phyloP scores from a whole-genome alignment of 2,329 filamentous ascomycete genomes.

The Beauveria bassiana region DNA sequence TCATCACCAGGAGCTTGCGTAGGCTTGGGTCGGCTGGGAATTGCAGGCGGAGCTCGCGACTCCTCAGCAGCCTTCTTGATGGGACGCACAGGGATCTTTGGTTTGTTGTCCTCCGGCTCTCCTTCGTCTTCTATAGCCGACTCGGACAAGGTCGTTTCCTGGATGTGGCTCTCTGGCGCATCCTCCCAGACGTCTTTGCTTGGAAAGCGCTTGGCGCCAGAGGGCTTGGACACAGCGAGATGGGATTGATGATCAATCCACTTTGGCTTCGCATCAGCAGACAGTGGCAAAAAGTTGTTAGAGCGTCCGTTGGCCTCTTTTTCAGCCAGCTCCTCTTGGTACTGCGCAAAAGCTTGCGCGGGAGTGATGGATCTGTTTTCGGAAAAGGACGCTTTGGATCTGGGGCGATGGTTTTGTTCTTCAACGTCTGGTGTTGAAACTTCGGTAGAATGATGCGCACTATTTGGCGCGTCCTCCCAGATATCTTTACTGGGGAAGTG shows the following conservation, averaged over 20 bases:
- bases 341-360: slow-evolving; percentile 57
- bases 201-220: slow-evolving; percentile 66
- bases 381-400: slow-evolving; percentile 19
- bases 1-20: slow-evolving; percentile 33
- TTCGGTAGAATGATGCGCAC: slow-evolving; percentile 68
- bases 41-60: slow-evolving; percentile 27
- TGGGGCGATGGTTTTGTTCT: slow-evolving; percentile 32
- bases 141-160: slow-evolving; percentile 63
- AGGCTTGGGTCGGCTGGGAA: slow-evolving; percentile 49
- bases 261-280: slow-evolving; percentile 26
- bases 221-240: slow-evolving; percentile 44
- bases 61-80: slow-evolving; percentile 33
- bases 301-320: slow-evolving; percentile 19
- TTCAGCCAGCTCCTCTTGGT: slow-evolving; percentile 44
- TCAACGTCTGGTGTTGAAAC: slow-evolving; percentile 66
- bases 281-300: slow-evolving; percentile 22
- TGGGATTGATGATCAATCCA: slow-evolving; percentile 42
- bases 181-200: slow-evolving; percentile 96
- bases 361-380: slow-evolving; percentile 43
- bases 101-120: slow-evolving; percentile 18
- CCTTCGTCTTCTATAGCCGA: slow-evolving; percentile 21
- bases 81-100: slow-evolving; percentile 24
- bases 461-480: slow-evolving; percentile 93
- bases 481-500: slow-evolving; percentile 89
- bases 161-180: slow-evolving; percentile 70